phyloP scores from a whole-genome alignment of 805 yeast genomes.

The Ogataea pilisensis region DNA sequence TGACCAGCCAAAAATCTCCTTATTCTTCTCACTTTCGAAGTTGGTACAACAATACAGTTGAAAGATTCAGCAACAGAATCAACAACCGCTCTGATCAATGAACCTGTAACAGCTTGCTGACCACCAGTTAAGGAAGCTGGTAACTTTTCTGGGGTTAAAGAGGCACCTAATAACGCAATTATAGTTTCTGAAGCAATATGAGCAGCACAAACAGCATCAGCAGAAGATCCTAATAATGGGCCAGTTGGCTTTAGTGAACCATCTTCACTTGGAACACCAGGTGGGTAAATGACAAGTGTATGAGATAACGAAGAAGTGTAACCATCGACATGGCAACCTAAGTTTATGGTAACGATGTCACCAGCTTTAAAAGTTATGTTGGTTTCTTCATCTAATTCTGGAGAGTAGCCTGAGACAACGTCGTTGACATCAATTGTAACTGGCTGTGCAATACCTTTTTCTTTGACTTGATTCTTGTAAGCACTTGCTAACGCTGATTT shows the following conservation, averaged over 20 bases:
- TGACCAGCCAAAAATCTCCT: conserved; percentile 96
- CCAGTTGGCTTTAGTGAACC: conserved; percentile 53
- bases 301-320: conserved; percentile 86
- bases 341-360: conserved; percentile 76
- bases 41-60: conserved; percentile 85
- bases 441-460: conserved; percentile 93
- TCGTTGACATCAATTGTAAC: conserved; percentile 83
- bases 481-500: conserved; percentile 52
- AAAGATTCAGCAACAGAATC: conserved; percentile 83
- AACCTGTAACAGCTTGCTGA: conserved; percentile 53
- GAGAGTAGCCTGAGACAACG: conserved; percentile 74
- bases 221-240: conserved; percentile 78
- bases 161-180: conserved; percentile 67
- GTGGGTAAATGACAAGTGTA: conserved; percentile 79
- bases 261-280: conserved; percentile 36
- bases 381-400: conserved; percentile 66
- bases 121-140: conserved; percentile 45
- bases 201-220: conserved; percentile 87
- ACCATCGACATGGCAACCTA: conserved; percentile 95
- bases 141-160: conserved; percentile 70
- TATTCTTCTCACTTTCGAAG: conserved; percentile 85
- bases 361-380: conserved; percentile 58
- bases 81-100: conserved; percentile 66
- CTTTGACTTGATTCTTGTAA: conserved; percentile 62
- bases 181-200: conserved; percentile 87